Conservation (phyloP, 1,284 basidiomycete species). For the Cryptococcus neoformans region DNA sequence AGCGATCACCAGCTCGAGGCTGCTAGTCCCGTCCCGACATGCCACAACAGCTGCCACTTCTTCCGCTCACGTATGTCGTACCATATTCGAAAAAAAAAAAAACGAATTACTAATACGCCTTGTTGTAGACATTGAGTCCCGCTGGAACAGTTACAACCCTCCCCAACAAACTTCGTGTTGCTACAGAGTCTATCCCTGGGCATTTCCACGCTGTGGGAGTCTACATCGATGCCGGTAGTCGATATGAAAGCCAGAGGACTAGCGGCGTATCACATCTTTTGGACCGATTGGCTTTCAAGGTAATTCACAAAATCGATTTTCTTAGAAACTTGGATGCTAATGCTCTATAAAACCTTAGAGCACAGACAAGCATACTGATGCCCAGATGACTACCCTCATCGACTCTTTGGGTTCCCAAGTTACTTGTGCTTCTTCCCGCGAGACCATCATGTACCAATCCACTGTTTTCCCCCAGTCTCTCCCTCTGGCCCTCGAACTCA, state of each 20-base stretch:
- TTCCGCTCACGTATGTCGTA: too few relatives aligned
- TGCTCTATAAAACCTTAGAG: constrained; percentile 35
- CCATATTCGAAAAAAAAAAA: too few relatives aligned
- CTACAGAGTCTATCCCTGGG: constrained; percentile 84
- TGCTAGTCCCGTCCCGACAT: too few relatives aligned
- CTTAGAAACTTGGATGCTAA: not conserved
- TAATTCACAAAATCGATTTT: constrained; percentile 44
- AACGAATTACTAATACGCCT: too few relatives aligned
- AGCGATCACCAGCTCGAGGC: too few relatives aligned
- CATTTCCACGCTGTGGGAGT: constrained; percentile 94
- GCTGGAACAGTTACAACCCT: constrained; percentile 65
- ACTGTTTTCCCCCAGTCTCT: constrained; percentile 87
- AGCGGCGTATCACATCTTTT: constrained; percentile 88
- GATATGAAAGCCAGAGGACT: constrained; percentile 77
- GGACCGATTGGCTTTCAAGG: constrained; percentile 96
- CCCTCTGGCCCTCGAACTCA: constrained; percentile 76
- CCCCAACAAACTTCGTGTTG: constrained; percentile 87
- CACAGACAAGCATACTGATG: constrained; percentile 54
- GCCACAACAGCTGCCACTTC: too few relatives aligned
- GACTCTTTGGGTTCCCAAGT: constrained; percentile 90
- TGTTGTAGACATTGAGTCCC: constrained; percentile 11
- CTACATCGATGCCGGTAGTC: constrained; percentile 88
- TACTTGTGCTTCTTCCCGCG: constrained; percentile 83
- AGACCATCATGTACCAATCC: constrained; percentile 98
- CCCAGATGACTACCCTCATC: constrained; percentile 78